Percentiles rank a stretch among this genome's conserved stretches.
phyloP scores from a whole-genome alignment of 1,139 yeast species.

The Pichia cactophila region DNA sequence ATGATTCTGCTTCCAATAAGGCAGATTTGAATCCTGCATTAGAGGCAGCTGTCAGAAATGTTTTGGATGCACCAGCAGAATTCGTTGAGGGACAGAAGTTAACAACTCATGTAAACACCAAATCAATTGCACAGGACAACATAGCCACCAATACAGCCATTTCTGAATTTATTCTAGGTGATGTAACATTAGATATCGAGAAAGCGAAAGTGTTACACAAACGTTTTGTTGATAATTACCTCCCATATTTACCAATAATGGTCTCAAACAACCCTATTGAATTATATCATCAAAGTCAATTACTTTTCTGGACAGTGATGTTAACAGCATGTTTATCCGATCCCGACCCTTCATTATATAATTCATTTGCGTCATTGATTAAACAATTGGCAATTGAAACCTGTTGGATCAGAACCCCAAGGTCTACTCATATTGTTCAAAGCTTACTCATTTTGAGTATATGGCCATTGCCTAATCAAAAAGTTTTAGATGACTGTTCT shows the following conservation, averaged over 20 bases:
- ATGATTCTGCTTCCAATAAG: conserved; percentile 33
- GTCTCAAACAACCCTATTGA: conserved; percentile 67
- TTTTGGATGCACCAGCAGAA: conserved; percentile 17
- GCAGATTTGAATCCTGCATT: conserved; percentile 21
- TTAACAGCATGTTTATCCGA: conserved; percentile 80
- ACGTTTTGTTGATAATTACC: conserved; percentile 55
- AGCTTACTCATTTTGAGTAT: conserved; percentile 73
- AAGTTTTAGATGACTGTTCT: conserved; percentile 86
- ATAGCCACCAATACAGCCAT: conserved; percentile 21
- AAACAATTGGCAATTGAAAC: conserved; percentile 87
- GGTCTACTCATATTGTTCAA: conserved; percentile 90
- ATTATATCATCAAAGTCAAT: conserved; percentile 73
- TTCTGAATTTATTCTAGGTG: conserved; percentile 67
- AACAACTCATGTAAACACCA: conserved; percentile 15
- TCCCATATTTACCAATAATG: conserved; percentile 76
- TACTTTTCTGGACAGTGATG: conserved; percentile 86
- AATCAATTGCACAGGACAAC: conserved; percentile 14
- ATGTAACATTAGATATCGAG: conserved; percentile 54
- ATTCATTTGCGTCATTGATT: conserved; percentile 66
- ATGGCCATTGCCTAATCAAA: conserved; percentile 94
- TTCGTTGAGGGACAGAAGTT: conserved; percentile 11
- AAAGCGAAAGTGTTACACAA: conserved; percentile 70
- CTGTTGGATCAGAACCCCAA: conserved; percentile 88
- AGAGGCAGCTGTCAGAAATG: conserved; percentile 17
- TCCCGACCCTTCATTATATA: conserved; percentile 78